Conservation (phyloP, 1,139 yeast species). For the Candida dubliniensis region DNA sequence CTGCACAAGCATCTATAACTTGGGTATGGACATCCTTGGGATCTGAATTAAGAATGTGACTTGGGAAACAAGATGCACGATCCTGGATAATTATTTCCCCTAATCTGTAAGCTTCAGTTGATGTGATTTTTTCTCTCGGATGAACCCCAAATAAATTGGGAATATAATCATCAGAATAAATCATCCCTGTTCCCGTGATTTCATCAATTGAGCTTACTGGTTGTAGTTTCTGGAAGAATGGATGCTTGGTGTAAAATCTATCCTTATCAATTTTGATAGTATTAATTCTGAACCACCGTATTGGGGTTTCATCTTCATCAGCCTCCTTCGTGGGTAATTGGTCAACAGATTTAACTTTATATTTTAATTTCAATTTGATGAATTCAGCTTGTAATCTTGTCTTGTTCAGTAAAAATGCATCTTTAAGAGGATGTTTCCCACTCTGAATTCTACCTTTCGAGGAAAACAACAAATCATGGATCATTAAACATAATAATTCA, state of each 20-base stretch:
- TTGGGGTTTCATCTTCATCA: slow-evolving; percentile 68
- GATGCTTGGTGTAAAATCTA: slow-evolving; percentile 41
- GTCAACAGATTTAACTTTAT: slow-evolving; percentile 46
- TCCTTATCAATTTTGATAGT: slow-evolving; percentile 45
- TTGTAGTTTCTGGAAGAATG: slow-evolving; percentile 45
- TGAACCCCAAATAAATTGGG: slow-evolving; percentile 80
- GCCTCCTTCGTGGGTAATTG: slow-evolving; percentile 37
- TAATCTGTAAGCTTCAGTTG: slow-evolving; percentile 61
- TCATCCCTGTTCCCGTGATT: slow-evolving; percentile 49
- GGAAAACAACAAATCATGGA: slow-evolving; percentile 79
- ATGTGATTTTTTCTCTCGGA: slow-evolving; percentile 67
- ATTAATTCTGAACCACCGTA: slow-evolving; percentile 86
- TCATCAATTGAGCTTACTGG: slow-evolving; percentile 49
- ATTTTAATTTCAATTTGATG: slow-evolving; percentile 70
- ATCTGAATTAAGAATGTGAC: slow-evolving; percentile 61
- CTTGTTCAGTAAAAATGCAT: slow-evolving; percentile 72
- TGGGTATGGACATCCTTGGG: slow-evolving; percentile 53
- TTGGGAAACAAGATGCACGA: slow-evolving; percentile 96
- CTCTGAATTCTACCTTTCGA: slow-evolving; percentile 81
- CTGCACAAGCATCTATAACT: slow-evolving; percentile 93
- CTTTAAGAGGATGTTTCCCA: slow-evolving; percentile 86
- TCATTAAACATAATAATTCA: slow-evolving; percentile 59
- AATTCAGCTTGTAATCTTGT: slow-evolving; percentile 81
- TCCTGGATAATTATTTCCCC: slow-evolving; percentile 92
- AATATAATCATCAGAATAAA: slow-evolving; percentile 70